Evolutionary conservation across 192 early-diverging fungal species (phyloP), one percentile per base, ranked within the genome.

Genomic region (Phycomyces nitens): DNA sequence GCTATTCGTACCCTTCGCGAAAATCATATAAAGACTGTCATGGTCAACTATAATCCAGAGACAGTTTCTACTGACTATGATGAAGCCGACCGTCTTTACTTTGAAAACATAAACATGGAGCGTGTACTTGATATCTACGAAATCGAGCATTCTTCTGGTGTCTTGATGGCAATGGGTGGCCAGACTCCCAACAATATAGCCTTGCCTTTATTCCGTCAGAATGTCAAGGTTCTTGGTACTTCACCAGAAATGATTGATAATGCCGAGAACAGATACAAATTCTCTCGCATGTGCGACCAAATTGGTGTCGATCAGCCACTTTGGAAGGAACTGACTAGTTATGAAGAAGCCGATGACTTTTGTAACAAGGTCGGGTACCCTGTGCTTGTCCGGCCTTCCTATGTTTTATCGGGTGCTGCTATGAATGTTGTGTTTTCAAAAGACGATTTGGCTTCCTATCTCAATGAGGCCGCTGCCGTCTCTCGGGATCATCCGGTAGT

Each of bases 31-130:
- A 96, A 99, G 84, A 97, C 97, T 5, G 82, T 99, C 69, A 99
- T 99, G 97, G 81, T 99, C 68, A 99, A 99, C 86, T 99, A 97
- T 80, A 99, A 99, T 76, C 97, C 97, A 20, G 97, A 99, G 74
- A 99, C 97, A 3, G 97, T 99, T n/a, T 94, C 92, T 12, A 99
- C 97, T 8, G 97, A 99, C 82, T 99, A 93, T 61, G 97, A 99
- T 70, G 97, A 99, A 82, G 91, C 90, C 5, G 97, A 99, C 71
- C 84, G 94, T 50, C 86, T 99, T 29, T 99, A 99, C 84, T 99
- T 99, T 77, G 94, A 96, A 67, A 93, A 90, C 71, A 84, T 99
- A 56, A 93, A 90, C 41, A 79, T 95, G 60, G 97, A 99, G 76
- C 86, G 93, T 60, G 88, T 97, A 40, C 73, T 96, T 71, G 97